Base-by-base conservation (phyloP, 1,284 basidiomycete genomes). In the Somion occarium region DNA sequence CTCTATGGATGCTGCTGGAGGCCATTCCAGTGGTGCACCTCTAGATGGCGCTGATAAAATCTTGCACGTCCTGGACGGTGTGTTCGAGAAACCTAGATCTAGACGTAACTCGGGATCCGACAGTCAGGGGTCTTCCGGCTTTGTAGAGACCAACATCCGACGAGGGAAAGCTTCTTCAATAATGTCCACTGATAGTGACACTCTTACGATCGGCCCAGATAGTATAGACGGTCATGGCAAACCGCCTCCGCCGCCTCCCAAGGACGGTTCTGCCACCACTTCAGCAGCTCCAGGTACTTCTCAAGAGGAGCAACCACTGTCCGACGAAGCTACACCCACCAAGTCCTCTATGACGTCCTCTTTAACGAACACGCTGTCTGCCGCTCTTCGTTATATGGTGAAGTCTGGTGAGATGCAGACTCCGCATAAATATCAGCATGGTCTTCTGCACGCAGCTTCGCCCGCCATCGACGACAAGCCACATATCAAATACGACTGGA, bases 401-500 rank as follows among this genome's bases (percentile, higher is more conserved):
- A 76, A 67, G 49, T 60, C 65, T 4, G 64, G 63, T 13, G 70
- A 73, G 1, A 51, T 60, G 0, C 63, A 66, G 3, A 58, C 73
- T 23, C 64, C 71, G 2, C 15, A 46, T 4, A 67, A 71, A 58
- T 67, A 67, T 47, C 77, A 78, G 46, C 78, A 81, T 54, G 74
- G 73, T 3, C 66, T 78, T 3, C 69, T 80, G 15, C 67, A 69
- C 3, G 65, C 72, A 3, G 76, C 79, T 23, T 57, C 71, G 1
- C 65, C 70, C 2, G 60, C 63, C 18, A 79, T 83, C 27, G 83
- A 86, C 59, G 83, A 85, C 23, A 75, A 78, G 18, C 87, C 88
- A 2, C 88, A 91, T 65, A 82, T 90, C 70, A 85, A 86, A 66
- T 88, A 88, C 59, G 83, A 87, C 55, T 88, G 83, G 78, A 84